Conservation (phyloP, 345 rosid genomes). For the Boechera divaricarpa region DNA sequence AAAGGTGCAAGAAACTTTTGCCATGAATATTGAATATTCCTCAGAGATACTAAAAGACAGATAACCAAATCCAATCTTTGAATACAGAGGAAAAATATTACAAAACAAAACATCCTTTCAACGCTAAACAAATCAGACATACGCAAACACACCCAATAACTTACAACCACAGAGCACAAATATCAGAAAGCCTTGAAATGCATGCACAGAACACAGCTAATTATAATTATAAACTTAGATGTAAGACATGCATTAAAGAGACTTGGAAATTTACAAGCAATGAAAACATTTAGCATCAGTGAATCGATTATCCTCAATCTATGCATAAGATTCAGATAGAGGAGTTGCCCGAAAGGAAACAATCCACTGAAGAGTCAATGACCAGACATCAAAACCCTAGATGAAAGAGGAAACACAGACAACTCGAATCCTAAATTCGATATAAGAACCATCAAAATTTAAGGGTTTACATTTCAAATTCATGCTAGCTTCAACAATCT, state of each 20-base stretch:
- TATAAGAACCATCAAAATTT: background rate
- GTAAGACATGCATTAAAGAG: background rate
- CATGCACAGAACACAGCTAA: background rate
- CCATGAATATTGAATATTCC: background rate
- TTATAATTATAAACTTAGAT: background rate
- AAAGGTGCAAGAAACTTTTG: background rate
- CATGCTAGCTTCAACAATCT: background rate
- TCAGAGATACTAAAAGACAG: background rate
- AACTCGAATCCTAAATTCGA: background rate
- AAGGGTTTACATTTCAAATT: background rate
- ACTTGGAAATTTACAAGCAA: background rate
- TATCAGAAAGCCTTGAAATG: background rate
- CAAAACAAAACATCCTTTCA: background rate
- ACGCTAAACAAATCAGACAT: background rate
- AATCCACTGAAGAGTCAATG: background rate
- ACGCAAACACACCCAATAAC: background rate
- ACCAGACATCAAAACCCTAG: background rate
- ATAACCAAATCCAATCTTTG: slow-evolving; percentile 4
- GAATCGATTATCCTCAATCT: background rate
- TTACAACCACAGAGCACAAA: background rate
- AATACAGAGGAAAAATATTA: background rate
- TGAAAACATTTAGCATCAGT: background rate
- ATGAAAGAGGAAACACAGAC: background rate
- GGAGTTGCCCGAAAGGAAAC: background rate
- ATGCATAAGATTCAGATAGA: background rate